Percentiles rank a stretch among this genome's conserved stretches.
Conservation (phyloP, 2,329 filamentous ascomycete genomes). For the Thelonectria olida region DNA sequence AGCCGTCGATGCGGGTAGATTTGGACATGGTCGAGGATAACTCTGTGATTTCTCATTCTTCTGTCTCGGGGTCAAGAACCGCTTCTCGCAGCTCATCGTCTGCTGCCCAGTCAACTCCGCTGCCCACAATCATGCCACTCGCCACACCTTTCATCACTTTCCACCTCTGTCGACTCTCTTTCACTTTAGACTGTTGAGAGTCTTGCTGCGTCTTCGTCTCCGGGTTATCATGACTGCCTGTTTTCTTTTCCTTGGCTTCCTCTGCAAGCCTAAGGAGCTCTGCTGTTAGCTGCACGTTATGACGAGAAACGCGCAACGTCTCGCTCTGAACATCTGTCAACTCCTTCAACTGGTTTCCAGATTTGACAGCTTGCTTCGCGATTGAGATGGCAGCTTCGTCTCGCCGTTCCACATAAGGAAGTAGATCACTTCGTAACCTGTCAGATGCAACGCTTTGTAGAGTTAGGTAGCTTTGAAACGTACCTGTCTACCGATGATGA, state of each 20-base stretch:
- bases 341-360: conserved; percentile 60
- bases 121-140: conserved; percentile 82
- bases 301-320: conserved; percentile 62
- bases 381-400: conserved; percentile 73
- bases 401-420: conserved; percentile 72
- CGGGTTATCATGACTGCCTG: conserved; percentile 62
- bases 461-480: conserved; percentile 10
- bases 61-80: conserved; percentile 73
- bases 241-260: conserved; percentile 61
- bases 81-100: conserved; percentile 74
- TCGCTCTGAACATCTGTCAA: conserved; percentile 67
- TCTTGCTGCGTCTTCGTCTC: conserved; percentile 65
- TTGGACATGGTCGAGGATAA: conserved; percentile 2
- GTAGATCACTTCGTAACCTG: conserved; percentile 63
- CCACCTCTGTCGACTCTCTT: conserved; percentile 72
- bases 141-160: conserved; percentile 80
- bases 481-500: conserved; percentile 76
- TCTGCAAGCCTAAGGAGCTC: conserved; percentile 71
- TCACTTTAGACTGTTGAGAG: conserved; percentile 66
- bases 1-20: no score
- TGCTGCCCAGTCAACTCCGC: conserved; percentile 82
- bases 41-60: conserved; percentile 41
- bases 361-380: conserved; percentile 65
- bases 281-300: conserved; percentile 71
- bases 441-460: conserved; percentile 15